phyloP scores from a whole-genome alignment of 2,329 filamentous ascomycete species.

The Colletotrichum sp. region DNA sequence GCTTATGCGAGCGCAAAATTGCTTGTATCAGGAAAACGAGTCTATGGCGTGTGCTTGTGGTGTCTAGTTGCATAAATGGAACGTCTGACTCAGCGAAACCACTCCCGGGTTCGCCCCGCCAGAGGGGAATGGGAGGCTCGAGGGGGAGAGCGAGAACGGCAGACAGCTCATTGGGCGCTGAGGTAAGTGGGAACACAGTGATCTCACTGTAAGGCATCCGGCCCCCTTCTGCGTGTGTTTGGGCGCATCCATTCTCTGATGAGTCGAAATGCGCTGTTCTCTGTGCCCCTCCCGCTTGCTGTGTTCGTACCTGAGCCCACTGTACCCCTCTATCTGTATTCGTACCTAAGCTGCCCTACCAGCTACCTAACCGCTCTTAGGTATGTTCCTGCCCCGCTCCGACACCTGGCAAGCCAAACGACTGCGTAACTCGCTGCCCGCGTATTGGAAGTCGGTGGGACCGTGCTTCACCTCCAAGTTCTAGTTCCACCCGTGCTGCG shows the following conservation, averaged over 20 bases:
- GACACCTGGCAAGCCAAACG: slow-evolving; percentile 12
- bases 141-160: slow-evolving; percentile 16
- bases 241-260: not conserved
- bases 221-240: not conserved
- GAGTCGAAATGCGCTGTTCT: not conserved
- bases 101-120: not conserved
- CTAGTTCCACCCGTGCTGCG: slow-evolving; percentile 22
- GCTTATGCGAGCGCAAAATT: not conserved
- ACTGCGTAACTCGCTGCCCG: slow-evolving; percentile 13
- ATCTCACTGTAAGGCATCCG: not conserved
- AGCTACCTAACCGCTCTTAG: not conserved
- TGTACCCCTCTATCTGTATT: not conserved
- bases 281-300: not conserved
- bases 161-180: not conserved
- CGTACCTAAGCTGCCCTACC: slow-evolving; percentile 3
- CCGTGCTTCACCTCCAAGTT: slow-evolving; percentile 23
- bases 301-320: not conserved
- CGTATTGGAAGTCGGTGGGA: slow-evolving; percentile 16
- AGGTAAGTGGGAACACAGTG: not conserved
- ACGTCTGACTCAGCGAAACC: not conserved
- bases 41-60: slow-evolving; percentile 8
- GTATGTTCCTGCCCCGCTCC: slow-evolving; percentile 19
- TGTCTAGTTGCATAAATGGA: not conserved
- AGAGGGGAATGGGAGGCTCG: not conserved
- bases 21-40: not conserved